Evolutionary conservation across 371 early-diverging fungal species (phyloP).

Genomic region (Mycotypha africana): DNA sequence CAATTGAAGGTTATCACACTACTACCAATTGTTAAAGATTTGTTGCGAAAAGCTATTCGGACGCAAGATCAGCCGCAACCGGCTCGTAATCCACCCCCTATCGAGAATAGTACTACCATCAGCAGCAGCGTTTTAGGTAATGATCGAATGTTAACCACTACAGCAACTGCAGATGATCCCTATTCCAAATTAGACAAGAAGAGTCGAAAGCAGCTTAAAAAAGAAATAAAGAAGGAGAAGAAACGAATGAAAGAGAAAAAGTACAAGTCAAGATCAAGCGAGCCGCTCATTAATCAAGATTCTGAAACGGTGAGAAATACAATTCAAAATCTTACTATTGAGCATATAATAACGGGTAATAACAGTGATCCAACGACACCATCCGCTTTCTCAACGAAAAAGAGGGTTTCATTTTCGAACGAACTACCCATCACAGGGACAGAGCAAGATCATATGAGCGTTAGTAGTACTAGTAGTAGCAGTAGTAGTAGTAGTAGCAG

Average conservation of each 20-base stretch:
- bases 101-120: too few species aligned
- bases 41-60: slow-evolving; percentile 18
- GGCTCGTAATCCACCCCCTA: too few species aligned
- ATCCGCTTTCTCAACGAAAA: too few species aligned
- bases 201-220: slow-evolving; percentile 22
- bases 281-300: slow-evolving; percentile 15
- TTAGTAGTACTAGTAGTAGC: slow-evolving; percentile 9
- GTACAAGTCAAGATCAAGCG: slow-evolving; percentile 14
- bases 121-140: too few species aligned
- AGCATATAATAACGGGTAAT: slow-evolving; percentile 5
- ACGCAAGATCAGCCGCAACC: background rate
- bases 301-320: slow-evolving; percentile 36
- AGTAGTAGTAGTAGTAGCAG: slow-evolving; percentile 19
- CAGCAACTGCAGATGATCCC: background rate
- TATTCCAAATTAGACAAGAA: slow-evolving; percentile 11
- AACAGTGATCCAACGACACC: too few species aligned
- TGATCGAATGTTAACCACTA: too few species aligned
- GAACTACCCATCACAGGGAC: too few species aligned
- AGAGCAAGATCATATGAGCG: too few species aligned
- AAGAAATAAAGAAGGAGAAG: slow-evolving; percentile 16
- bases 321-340: slow-evolving; percentile 23
- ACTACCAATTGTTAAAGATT: slow-evolving; percentile 26
- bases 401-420: too few species aligned
- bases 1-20: slow-evolving; percentile 17
- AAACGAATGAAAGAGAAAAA: slow-evolving; percentile 14